phyloP scores from a whole-genome alignment of 1,284 basidiomycete genomes.

The Trametes pubescens region DNA sequence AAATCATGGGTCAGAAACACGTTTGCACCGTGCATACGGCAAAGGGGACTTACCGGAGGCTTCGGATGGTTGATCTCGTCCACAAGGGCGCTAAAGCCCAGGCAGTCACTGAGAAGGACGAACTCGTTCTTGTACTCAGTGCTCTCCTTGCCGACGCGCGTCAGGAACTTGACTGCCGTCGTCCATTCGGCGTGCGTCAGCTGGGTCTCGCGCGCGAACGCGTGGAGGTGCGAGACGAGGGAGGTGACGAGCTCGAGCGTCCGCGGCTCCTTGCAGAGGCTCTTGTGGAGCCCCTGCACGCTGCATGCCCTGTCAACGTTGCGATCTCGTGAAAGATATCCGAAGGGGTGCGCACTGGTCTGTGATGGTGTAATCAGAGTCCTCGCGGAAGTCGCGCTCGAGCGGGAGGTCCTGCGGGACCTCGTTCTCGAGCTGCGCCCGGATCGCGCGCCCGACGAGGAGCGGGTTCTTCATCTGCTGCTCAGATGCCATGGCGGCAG shows the following conservation, averaged over 20 bases:
- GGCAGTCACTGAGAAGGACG: conserved; percentile 51
- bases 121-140: conserved; percentile 52
- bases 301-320: conserved; percentile 18
- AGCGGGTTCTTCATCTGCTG: conserved; percentile 49
- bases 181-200: conserved; percentile 51
- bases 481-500: conserved; percentile 35
- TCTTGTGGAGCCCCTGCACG: conserved; percentile 44
- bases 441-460: conserved; percentile 47
- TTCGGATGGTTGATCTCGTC: conserved; percentile 51
- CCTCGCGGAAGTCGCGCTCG: conserved; percentile 47
- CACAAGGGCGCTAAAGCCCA: conserved; percentile 50
- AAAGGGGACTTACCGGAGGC: conserved; percentile 39
- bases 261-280: conserved; percentile 46
- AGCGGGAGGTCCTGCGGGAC: conserved; percentile 47
- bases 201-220: conserved; percentile 49
- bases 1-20: not conserved
- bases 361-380: conserved; percentile 46
- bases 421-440: conserved; percentile 46
- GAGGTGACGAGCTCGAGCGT: conserved; percentile 46
- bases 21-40: not conserved
- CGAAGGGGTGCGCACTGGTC: conserved; percentile 38
- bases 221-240: conserved; percentile 50
- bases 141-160: conserved; percentile 49
- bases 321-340: not conserved
- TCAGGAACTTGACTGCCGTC: conserved; percentile 46